These are phyloP conservation scores for Xylaria hypoxylon DNA, from an alignment of 2,329 filamentous ascomycete genomes.

Conservation along the genomic window DNA sequence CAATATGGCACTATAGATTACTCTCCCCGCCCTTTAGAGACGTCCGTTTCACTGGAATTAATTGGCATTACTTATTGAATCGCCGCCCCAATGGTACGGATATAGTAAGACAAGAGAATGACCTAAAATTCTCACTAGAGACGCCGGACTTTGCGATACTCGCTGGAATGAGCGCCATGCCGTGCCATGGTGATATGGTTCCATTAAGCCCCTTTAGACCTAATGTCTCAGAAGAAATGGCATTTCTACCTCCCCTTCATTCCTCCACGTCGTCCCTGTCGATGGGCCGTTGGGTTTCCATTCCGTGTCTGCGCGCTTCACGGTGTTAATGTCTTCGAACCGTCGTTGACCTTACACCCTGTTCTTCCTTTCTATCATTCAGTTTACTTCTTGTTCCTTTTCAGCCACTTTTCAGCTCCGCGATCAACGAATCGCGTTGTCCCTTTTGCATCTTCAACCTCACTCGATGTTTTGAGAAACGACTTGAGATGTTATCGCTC, in stretches of 20 bases:
- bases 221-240: slow-evolving; percentile 29
- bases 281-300: slow-evolving; percentile 41
- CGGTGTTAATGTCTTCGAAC: slow-evolving; percentile 10
- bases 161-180: slow-evolving; percentile 21
- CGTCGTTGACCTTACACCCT: neutral
- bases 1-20: neutral
- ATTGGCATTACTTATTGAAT: neutral
- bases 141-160: neutral
- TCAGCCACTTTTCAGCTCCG: too few species aligned
- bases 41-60: neutral
- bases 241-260: slow-evolving; percentile 37
- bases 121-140: neutral
- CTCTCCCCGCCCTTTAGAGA: neutral
- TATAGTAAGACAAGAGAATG: neutral
- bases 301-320: neutral
- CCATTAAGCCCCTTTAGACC: neutral
- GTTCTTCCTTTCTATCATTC: slow-evolving; percentile 8
- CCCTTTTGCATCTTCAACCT: neutral
- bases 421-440: neutral
- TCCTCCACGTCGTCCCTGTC: slow-evolving; percentile 36
- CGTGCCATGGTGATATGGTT: neutral
- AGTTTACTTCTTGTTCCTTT: neutral
- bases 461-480: neutral
- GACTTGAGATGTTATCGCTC: slow-evolving; percentile 17
- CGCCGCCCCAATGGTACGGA: neutral